A percentile compares a stretch with the other conserved stretches of the same genome.
phyloP scores from a whole-genome alignment of 352 stramenopile genomes.

The Phytophthora cryptogea region DNA sequence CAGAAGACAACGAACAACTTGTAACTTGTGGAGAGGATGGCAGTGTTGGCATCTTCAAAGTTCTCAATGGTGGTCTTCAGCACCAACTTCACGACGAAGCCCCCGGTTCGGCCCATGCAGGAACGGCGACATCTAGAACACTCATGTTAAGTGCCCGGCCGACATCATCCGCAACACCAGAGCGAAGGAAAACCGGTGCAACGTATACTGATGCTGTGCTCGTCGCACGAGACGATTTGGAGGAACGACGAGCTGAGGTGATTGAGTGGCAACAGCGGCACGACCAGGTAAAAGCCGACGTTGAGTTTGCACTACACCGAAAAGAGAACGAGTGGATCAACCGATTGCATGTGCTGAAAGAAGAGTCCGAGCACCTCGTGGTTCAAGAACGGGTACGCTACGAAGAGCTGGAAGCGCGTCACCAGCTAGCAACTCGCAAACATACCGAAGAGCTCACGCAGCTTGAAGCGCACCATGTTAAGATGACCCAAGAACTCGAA shows the following conservation, averaged over 20 bases:
- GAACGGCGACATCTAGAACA: constrained; percentile 9
- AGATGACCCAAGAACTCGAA: constrained; percentile 89
- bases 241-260: constrained; percentile 59
- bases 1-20: constrained; percentile 65
- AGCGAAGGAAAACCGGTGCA: constrained; percentile 22
- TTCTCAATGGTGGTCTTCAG: constrained; percentile 27
- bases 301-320: constrained; percentile 82
- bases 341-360: constrained; percentile 72
- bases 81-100: constrained; percentile 12
- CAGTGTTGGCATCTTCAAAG: constrained; percentile 61
- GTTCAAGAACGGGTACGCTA: constrained; percentile 78
- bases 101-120: neutral
- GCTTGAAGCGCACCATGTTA: constrained; percentile 77
- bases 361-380: constrained; percentile 79
- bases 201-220: constrained; percentile 59
- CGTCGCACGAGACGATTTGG: constrained; percentile 76
- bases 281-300: constrained; percentile 80
- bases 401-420: constrained; percentile 75
- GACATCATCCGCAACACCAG: constrained; percentile 18
- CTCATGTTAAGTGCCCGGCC: constrained; percentile 18
- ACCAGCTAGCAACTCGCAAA: constrained; percentile 72
- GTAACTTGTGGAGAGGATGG: constrained; percentile 68
- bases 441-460: constrained; percentile 80
- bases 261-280: constrained; percentile 70
- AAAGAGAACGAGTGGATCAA: constrained; percentile 91